phyloP scores from a whole-genome alignment of 176 grass and related monocot species.

The Paspalum vaginatum region DNA sequence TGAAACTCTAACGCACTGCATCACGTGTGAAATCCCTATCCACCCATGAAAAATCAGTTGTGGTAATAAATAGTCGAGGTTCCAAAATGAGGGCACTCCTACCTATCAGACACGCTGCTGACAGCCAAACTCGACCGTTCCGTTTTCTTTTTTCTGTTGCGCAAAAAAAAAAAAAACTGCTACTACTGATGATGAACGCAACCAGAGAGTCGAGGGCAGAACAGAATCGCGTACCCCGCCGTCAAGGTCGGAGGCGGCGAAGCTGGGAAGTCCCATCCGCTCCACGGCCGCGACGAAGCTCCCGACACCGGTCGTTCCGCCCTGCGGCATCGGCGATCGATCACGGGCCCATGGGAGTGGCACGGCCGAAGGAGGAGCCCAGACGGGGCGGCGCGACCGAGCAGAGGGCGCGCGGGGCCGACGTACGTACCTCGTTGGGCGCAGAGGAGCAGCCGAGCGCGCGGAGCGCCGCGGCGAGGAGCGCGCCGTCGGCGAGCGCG shows the following conservation, averaged over 20 bases:
- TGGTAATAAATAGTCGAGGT: background rate
- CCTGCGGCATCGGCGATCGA: background rate
- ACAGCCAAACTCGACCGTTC: background rate
- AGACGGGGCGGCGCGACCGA: background rate
- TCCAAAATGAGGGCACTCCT: conserved; percentile 1
- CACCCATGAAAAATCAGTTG: background rate
- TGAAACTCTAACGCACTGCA: conserved; percentile 3
- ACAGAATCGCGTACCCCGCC: conserved; percentile 27
- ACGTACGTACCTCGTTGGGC: conserved; percentile 35
- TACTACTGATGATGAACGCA: background rate
- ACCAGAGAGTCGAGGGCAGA: too few species aligned
- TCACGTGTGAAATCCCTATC: background rate
- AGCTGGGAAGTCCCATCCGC: conserved; percentile 43
- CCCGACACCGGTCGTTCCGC: conserved; percentile 24
- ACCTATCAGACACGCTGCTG: background rate
- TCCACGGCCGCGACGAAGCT: conserved; percentile 50
- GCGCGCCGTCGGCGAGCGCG: conserved; percentile 45
- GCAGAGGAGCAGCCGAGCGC: background rate
- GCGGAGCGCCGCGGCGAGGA: conserved; percentile 48
- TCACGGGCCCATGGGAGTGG: too few species aligned
- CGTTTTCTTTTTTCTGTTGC: rapidly evolving
- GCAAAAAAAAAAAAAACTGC: background rate
- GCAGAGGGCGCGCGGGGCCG: too few species aligned
- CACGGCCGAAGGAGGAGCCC: too few species aligned
- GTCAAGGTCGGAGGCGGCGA: conserved; percentile 41